phyloP scores from a whole-genome alignment of 2,329 filamentous ascomycete genomes.

The Fusarium duplospermum region DNA sequence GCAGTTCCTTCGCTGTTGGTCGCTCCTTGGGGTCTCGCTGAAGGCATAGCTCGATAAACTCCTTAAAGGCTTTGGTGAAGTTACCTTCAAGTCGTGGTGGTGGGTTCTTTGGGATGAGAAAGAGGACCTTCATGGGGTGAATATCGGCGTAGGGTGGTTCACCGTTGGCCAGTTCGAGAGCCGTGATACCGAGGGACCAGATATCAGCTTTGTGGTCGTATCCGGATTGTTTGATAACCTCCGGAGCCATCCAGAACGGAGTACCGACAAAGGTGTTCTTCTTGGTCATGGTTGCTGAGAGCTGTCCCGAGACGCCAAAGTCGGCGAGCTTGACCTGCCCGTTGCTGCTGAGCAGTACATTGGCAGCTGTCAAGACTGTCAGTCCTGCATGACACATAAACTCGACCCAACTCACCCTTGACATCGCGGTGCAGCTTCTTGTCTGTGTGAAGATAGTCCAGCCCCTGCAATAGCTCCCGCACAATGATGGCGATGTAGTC shows the following conservation, averaged over 20 bases:
- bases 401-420: slow-evolving; percentile 72
- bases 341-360: slow-evolving; percentile 87
- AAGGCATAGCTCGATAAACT: slow-evolving; percentile 85
- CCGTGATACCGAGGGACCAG: slow-evolving; percentile 96
- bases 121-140: slow-evolving; percentile 98
- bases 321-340: slow-evolving; percentile 98
- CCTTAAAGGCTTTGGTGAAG: slow-evolving; percentile 85
- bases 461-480: slow-evolving; percentile 85
- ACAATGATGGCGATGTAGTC: slow-evolving; percentile 98
- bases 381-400: neutral
- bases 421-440: slow-evolving; percentile 97
- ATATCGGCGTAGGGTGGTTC: slow-evolving; percentile 97
- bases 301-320: slow-evolving; percentile 95
- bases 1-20: slow-evolving; percentile 85
- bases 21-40: slow-evolving; percentile 90
- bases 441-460: slow-evolving; percentile 94
- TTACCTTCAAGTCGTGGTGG: slow-evolving; percentile 84
- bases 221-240: slow-evolving; percentile 98
- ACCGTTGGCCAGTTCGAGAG: slow-evolving; percentile 89
- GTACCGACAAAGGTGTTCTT: slow-evolving; percentile 99
- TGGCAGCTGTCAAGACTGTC: slow-evolving; percentile 74
- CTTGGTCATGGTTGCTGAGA: slow-evolving; percentile 98
- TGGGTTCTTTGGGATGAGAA: slow-evolving; percentile 94
- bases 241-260: slow-evolving; percentile 99
- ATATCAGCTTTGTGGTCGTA: slow-evolving; percentile 99